Base-by-base conservation (phyloP, 2,329 filamentous ascomycete species). In the Cordyceps cateniannulata region DNA sequence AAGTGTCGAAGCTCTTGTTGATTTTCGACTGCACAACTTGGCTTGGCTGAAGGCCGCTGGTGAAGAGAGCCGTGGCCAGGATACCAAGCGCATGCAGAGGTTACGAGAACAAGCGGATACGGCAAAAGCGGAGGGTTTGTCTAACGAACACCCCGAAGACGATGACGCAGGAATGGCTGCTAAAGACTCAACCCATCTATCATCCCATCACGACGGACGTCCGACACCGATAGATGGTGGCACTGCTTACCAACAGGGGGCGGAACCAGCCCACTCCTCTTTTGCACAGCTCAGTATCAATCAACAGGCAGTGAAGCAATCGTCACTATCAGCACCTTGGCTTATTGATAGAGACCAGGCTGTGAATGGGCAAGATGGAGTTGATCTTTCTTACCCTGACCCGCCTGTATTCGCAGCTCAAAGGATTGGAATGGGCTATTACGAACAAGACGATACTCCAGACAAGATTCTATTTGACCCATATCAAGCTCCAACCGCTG, bases 1-100 rank as follows among this genome's bases (percentile, higher is more conserved):
- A 63, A 97, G 93, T 68, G 86, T 96, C 6, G 93, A 98, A 72
- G 88, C 86, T 25, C 81, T 98, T 24, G 91, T 98, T 9, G 92
- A 98, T 70, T 97, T 97, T 73, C 86, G 90, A 27, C 81, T 90
- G 45, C 93, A 96, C 58, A 99, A 99, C 71, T 78, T 96, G 27
- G 84, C 82, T 47, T 97, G 92, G 91, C 77, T 98, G 52, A 84
- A 84, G 69, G 81, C 78, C 12, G 74, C 76, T 18, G 83, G 83
- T 16, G 83, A 85, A 61, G 81, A 84, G 62, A 79, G 80, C 61
- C 80, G 83, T 25, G 84, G 79, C 66, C 79, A 81, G 52, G 77
- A 83, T 63, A 83, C 80, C 66, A 81, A 78, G 61, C 77, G 83
- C 16, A 85, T 85, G 80, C 80, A 82, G 70, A 73, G 77, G 20